A percentile compares a stretch with the other conserved stretches of the same genome.
phyloP scores from a whole-genome alignment of 1,139 yeast genomes.

The Suhomyces chickasaworum region DNA sequence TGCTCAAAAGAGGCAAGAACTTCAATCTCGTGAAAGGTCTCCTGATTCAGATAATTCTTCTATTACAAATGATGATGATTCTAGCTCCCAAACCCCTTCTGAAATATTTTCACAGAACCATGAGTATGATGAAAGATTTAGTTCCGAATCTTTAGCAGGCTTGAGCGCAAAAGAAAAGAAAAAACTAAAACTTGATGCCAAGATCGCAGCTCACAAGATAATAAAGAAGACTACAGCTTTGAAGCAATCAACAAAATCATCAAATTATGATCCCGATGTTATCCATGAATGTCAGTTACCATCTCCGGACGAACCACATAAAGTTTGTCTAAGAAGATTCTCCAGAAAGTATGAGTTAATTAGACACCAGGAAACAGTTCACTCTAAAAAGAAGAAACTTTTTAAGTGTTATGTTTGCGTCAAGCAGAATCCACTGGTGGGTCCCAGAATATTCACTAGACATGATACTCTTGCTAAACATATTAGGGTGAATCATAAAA shows the following conservation, averaged over 20 bases:
- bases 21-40: slow-evolving; percentile 5
- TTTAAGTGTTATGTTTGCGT: slow-evolving; percentile 88
- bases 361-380: slow-evolving; percentile 95
- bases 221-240: slow-evolving; percentile 29
- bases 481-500: slow-evolving; percentile 82
- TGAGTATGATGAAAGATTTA: slow-evolving; percentile 28
- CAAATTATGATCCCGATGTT: slow-evolving; percentile 53
- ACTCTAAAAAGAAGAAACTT: slow-evolving; percentile 81
- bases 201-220: slow-evolving; percentile 32
- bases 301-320: slow-evolving; percentile 50
- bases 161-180: slow-evolving; percentile 26
- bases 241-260: slow-evolving; percentile 37
- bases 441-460: slow-evolving; percentile 80
- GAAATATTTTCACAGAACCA: slow-evolving; percentile 17
- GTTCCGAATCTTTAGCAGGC: slow-evolving; percentile 27
- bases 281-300: slow-evolving; percentile 52
- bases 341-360: slow-evolving; percentile 93
- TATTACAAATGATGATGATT: slow-evolving; percentile 14
- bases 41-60: slow-evolving; percentile 13
- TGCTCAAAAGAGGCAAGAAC: slow-evolving; percentile 6
- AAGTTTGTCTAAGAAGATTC: slow-evolving; percentile 76
- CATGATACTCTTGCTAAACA: slow-evolving; percentile 95
- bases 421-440: slow-evolving; percentile 53
- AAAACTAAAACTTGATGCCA: slow-evolving; percentile 31
- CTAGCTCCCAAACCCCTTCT: slow-evolving; percentile 15